Conservation (phyloP, 1,139 yeast genomes). For the Yueomyces sp. region DNA sequence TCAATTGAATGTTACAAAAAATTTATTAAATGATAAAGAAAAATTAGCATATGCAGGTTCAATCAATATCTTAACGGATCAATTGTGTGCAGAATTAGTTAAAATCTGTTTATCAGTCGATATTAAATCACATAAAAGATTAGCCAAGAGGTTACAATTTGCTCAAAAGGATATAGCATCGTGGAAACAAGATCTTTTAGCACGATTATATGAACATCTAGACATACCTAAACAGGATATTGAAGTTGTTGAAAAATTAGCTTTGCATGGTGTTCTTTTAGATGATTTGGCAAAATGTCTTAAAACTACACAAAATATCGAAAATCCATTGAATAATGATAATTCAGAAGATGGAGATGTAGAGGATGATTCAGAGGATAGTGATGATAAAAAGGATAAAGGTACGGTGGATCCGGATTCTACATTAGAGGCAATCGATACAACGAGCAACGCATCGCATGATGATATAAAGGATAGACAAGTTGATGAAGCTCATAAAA, state of each 20-base stretch:
- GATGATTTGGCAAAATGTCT: slow-evolving; percentile 56
- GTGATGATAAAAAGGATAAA: slow-evolving; percentile 6
- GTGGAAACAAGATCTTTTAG: slow-evolving; percentile 72
- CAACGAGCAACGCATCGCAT: slow-evolving; percentile 1
- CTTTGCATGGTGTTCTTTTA: slow-evolving; percentile 72
- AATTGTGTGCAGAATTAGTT: slow-evolving; percentile 73
- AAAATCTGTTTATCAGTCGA: slow-evolving; percentile 41
- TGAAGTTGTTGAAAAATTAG: slow-evolving; percentile 75
- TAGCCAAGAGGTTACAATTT: slow-evolving; percentile 48
- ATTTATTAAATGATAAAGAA: slow-evolving; percentile 71
- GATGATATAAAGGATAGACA: neutral
- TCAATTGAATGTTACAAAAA: slow-evolving; percentile 69
- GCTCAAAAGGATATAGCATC: slow-evolving; percentile 72
- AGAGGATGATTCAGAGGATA: neutral
- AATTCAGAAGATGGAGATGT: slow-evolving; percentile 2
- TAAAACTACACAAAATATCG: slow-evolving; percentile 30
- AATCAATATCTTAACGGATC: slow-evolving; percentile 60
- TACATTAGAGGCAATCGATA: slow-evolving; percentile 4
- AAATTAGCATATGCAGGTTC: slow-evolving; percentile 88
- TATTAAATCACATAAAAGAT: slow-evolving; percentile 29
- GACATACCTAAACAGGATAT: slow-evolving; percentile 62
- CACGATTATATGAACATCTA: slow-evolving; percentile 70
- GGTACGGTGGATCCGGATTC: slow-evolving; percentile 3
- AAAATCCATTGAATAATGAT: slow-evolving; percentile 27
- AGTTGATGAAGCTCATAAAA: slow-evolving; percentile 3